Conservation (phyloP, 768 basidiomycete genomes). For the Serpula lacrymans region DNA sequence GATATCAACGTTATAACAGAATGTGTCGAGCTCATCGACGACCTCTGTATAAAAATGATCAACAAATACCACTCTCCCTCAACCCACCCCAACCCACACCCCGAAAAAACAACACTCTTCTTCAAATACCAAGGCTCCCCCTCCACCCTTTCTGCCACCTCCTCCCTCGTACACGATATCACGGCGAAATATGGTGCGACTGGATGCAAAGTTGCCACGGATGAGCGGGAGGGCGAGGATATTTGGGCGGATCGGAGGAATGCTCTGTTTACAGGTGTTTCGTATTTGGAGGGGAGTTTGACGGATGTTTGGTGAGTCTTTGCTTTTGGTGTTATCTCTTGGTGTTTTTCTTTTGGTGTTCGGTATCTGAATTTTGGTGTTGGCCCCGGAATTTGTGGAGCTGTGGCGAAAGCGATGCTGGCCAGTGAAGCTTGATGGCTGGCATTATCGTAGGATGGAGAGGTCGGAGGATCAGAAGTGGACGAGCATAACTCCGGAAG, state of each 20-base stretch:
- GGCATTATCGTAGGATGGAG: too few species aligned
- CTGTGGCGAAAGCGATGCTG: too few species aligned
- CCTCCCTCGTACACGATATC: slow-evolving; percentile 28
- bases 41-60: slow-evolving; percentile 25
- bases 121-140: slow-evolving; percentile 44
- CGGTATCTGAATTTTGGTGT: background rate
- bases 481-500: too few species aligned
- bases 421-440: too few species aligned
- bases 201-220: slow-evolving; percentile 35
- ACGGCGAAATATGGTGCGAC: slow-evolving; percentile 35
- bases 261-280: slow-evolving; percentile 23
- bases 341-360: background rate
- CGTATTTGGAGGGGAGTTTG: slow-evolving; percentile 32
- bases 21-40: slow-evolving; percentile 45
- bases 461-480: too few species aligned
- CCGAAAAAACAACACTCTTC: slow-evolving; percentile 34
- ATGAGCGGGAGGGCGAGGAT: slow-evolving; percentile 32
- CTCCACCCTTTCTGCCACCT: slow-evolving; percentile 26
- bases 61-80: slow-evolving; percentile 18
- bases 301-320: slow-evolving; percentile 34
- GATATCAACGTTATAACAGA: too few species aligned
- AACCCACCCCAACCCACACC: slow-evolving; percentile 26
- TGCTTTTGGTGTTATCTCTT: too few species aligned
- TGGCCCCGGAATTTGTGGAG: too few species aligned
- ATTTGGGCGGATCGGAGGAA: slow-evolving; percentile 35